Base-by-base conservation (phyloP, 371 early-diverging fungal species). In the Circinella umbellata region DNA sequence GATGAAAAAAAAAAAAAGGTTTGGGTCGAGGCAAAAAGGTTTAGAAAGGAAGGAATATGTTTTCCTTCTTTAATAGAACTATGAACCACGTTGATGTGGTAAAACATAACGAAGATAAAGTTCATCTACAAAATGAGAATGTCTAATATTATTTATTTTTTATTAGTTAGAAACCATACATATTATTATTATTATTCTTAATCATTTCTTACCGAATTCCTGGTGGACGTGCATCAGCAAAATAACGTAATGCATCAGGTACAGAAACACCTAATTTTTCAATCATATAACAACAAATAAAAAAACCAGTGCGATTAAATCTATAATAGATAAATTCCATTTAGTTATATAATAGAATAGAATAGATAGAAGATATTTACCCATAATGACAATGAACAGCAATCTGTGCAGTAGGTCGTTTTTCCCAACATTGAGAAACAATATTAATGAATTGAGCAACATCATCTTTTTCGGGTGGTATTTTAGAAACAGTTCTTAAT, bases 381-480 rank as follows among this genome's bases (percentile, higher is more conserved):
- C 92, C 92, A 73, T 92, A 92, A 71, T 92, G 92, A 72, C 92
- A 92, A 69, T 92, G 92, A 0, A 92, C 89, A 9, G 88, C 91
- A 60, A 92, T 85, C 42, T 92, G 90, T 14, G 80, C 80, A 49
- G 85, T 84, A 3, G 91, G 90, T n/a, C 80, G 78, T 61, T 83
- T 79, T 15, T 68, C 69, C 89, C 91, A 90, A 48, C 88, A 90
- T 6, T 76, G 71, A 18, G 76, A 72, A 7, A 85, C 88, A 13
- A 85, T 75, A 8, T 76, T 69, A 38, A 84, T 87, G 63, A 92
- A 92, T 27, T 75, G 75, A 1, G 74, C 70, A 1, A 91, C 90
- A 59, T 90, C 90, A 9, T 83, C 85, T 36, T 70, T 72, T 20
- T 85, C 79, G 9, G 92, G 92, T 3, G 91, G 91, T 4, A 91